These are phyloP conservation scores for Carex arenaria DNA, from an alignment of 202 grass and related monocot genomes.

Conservation along the genomic window DNA sequence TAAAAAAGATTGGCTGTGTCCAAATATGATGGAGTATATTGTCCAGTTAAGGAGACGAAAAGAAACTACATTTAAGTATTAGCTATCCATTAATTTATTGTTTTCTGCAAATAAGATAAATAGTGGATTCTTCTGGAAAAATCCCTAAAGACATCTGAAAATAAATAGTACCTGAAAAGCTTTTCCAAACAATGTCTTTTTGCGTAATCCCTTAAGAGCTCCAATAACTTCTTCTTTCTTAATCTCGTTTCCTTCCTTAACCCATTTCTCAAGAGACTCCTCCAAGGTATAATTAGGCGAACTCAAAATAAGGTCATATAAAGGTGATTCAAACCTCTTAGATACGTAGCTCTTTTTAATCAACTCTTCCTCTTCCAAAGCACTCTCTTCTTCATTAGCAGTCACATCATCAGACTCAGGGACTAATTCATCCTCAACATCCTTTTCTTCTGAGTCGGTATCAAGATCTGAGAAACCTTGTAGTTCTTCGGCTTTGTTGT, in stretches of 20 bases:
- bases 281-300: conserved; percentile 16
- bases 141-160: background rate
- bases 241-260: conserved; percentile 45
- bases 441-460: conserved; percentile 35
- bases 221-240: conserved; percentile 30
- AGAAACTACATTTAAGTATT: background rate
- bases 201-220: conserved; percentile 40
- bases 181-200: conserved; percentile 35
- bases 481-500: conserved; percentile 40
- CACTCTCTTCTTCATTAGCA: conserved; percentile 37
- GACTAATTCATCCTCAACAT: conserved; percentile 28
- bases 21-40: background rate
- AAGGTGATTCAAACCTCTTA: background rate
- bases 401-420: conserved; percentile 47
- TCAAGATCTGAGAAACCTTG: conserved; percentile 92
- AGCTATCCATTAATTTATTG: background rate
- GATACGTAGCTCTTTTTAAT: conserved; percentile 23
- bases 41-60: background rate
- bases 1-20: background rate
- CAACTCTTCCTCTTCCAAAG: conserved; percentile 39
- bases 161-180: conserved; percentile 59
- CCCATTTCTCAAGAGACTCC: conserved; percentile 51
- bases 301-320: conserved; percentile 44
- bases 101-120: conserved; percentile 10
- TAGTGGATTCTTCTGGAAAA: background rate